These are phyloP conservation scores for Blastobotrys attinorum DNA, from an alignment of 805 yeast species.

Conservation along the genomic window DNA sequence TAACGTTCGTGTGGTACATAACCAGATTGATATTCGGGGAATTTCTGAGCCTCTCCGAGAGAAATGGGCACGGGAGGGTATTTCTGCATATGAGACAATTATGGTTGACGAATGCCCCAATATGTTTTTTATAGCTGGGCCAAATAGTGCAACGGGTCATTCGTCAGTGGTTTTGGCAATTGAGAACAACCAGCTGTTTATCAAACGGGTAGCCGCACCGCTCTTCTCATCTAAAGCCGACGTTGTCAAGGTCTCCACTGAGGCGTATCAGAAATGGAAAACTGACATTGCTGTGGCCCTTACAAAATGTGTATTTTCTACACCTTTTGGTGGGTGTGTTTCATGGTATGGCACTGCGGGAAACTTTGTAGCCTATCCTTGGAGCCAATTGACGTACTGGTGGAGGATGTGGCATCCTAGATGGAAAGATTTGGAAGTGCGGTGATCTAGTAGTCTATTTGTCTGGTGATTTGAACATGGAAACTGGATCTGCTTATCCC, in stretches of 20 bases:
- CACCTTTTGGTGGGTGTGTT: conserved; percentile 13
- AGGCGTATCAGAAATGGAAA: conserved; percentile 15
- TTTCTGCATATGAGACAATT: conserved; percentile 14
- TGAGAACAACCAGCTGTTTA: conserved; percentile 13
- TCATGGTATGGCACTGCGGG: conserved; percentile 15
- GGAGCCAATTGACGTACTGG: conserved; percentile 14
- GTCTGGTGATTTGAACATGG: too few relatives aligned
- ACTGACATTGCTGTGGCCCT: conserved; percentile 6
- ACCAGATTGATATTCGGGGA: conserved; percentile 7
- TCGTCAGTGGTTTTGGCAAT: conserved; percentile 14
- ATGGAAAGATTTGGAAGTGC: conserved; percentile 6
- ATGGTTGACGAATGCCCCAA: conserved; percentile 16
- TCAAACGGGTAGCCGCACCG: conserved; percentile 11
- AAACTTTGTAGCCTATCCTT: conserved; percentile 14
- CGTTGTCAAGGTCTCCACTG: conserved; percentile 9
- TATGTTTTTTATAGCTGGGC: conserved; percentile 13
- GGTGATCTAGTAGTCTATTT: too few relatives aligned
- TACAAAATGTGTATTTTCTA: conserved; percentile 6
- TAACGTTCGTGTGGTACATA: conserved; percentile 3
- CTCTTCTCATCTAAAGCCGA: conserved; percentile 9
- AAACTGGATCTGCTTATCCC: too few relatives aligned
- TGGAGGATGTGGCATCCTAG: conserved; percentile 8
- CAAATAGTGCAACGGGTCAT: conserved; percentile 17
- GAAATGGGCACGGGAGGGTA: conserved; percentile 12
- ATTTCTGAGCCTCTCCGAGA: conserved; percentile 5